A percentile compares a stretch with the other conserved stretches of the same genome.
Conservation (phyloP, 257 asterid genomes). For the Solanum chilense region DNA sequence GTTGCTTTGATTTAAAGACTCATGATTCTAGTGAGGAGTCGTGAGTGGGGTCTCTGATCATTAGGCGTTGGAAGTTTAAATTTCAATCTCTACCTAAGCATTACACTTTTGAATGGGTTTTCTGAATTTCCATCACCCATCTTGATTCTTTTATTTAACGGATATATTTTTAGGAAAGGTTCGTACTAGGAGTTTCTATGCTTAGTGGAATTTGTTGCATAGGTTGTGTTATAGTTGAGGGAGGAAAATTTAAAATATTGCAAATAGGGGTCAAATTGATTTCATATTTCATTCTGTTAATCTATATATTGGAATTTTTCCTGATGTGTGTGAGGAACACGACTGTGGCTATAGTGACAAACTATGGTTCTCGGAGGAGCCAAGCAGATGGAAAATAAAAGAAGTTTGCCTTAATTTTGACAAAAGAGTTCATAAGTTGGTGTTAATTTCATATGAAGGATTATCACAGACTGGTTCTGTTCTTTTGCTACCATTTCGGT, state of each 20-base stretch:
- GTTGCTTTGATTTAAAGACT: not conserved
- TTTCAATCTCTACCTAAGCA: not conserved
- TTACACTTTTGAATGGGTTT: not conserved
- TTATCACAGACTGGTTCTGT: not conserved
- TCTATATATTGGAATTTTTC: not conserved
- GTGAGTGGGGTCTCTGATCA: not conserved
- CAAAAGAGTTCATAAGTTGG: no score
- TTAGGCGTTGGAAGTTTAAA: not conserved
- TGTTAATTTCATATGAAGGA: not conserved
- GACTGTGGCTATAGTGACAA: not conserved
- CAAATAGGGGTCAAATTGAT: not conserved
- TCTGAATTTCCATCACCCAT: not conserved
- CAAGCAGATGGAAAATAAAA: not conserved
- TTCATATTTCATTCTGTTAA: not conserved
- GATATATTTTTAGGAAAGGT: not conserved
- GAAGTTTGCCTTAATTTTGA: not conserved
- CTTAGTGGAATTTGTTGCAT: no score
- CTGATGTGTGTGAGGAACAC: not conserved
- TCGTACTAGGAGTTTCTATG: no score
- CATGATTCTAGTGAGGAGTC: not conserved
- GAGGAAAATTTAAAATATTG: not conserved
- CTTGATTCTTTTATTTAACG: not conserved
- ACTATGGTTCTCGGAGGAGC: not conserved
- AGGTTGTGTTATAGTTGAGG: not conserved
- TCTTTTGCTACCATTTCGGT: not conserved